phyloP scores from a whole-genome alignment of 495 filamentous ascomycete species.

The Podospora pseudocomata region DNA sequence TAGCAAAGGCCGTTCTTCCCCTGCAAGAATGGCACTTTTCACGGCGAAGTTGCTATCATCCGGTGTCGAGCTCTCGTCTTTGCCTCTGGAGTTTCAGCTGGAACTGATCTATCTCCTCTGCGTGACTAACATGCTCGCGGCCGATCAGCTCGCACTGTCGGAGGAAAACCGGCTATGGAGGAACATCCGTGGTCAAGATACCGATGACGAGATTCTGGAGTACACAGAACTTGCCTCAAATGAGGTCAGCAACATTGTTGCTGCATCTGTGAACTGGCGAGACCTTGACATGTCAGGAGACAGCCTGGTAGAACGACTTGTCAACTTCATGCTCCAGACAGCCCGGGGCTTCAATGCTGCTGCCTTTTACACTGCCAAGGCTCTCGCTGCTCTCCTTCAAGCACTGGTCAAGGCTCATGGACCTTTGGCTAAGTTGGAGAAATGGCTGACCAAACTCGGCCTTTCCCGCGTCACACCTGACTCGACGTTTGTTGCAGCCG shows the following conservation, averaged over 20 bases:
- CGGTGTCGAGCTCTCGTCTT: constrained; percentile 25
- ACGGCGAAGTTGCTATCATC: constrained; percentile 51
- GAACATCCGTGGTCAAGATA: constrained; percentile 36
- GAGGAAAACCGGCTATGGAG: constrained; percentile 37
- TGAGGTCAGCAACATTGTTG: constrained; percentile 50
- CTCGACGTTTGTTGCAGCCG: constrained; percentile 48
- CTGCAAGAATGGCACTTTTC: constrained; percentile 71
- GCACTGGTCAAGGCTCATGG: constrained; percentile 37
- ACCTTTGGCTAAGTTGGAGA: constrained; percentile 37
- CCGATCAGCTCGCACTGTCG: constrained; percentile 43
- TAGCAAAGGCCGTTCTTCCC: constrained; percentile 61
- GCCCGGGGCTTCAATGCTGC: constrained; percentile 30
- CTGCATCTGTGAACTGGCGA: constrained; percentile 30
- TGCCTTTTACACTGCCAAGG: constrained; percentile 50
- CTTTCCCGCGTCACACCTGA: constrained; percentile 38
- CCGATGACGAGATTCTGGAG: constrained; percentile 58
- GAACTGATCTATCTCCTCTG: constrained; percentile 41
- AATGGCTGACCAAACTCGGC: constrained; percentile 38
- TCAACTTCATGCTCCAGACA: constrained; percentile 37
- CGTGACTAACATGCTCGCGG: constrained; percentile 40
- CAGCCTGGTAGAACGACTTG: constrained; percentile 32
- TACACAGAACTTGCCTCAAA: constrained; percentile 56
- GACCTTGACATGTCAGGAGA: constrained; percentile 27
- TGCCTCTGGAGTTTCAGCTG: constrained; percentile 32
- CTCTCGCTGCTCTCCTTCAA: constrained; percentile 42